Percentiles rank a stretch among this genome's conserved stretches.
phyloP scores from a whole-genome alignment of 2,329 filamentous ascomycete genomes.

The Emmonsiellopsis sp. region DNA sequence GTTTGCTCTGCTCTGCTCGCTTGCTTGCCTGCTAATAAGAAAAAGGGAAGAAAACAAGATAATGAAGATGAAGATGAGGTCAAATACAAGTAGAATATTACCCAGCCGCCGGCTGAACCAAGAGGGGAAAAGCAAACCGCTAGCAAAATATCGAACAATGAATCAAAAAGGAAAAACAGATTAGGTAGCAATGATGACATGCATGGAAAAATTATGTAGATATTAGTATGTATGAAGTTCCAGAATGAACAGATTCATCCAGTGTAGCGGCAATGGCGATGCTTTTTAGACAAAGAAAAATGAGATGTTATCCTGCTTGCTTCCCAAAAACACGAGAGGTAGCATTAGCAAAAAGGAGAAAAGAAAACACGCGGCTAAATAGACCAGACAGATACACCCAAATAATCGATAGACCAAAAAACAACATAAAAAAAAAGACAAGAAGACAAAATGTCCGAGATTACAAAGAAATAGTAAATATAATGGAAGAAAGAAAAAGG shows the following conservation, averaged over 20 bases:
- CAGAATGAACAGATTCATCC: neutral
- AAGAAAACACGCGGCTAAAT: neutral
- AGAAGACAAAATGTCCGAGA: conserved; percentile 3
- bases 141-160: neutral
- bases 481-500: neutral
- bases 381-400: neutral
- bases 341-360: neutral
- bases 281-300: too few species aligned
- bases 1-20: too few species aligned
- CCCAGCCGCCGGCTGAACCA: neutral
- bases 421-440: conserved; percentile 1
- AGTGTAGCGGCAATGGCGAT: neutral
- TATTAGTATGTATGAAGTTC: neutral
- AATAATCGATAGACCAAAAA: conserved; percentile 1
- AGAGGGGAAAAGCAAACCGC: neutral
- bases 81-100: too few species aligned
- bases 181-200: neutral
- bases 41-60: too few species aligned
- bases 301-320: neutral
- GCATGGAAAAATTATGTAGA: neutral
- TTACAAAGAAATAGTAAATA: conserved; percentile 1
- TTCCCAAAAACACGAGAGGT: neutral
- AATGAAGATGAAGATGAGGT: too few species aligned
- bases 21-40: too few species aligned
- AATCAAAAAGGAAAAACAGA: neutral